These are phyloP conservation scores for Streptanthus diversifolius DNA, from an alignment of 345 rosid genomes.

Conservation along the genomic window DNA sequence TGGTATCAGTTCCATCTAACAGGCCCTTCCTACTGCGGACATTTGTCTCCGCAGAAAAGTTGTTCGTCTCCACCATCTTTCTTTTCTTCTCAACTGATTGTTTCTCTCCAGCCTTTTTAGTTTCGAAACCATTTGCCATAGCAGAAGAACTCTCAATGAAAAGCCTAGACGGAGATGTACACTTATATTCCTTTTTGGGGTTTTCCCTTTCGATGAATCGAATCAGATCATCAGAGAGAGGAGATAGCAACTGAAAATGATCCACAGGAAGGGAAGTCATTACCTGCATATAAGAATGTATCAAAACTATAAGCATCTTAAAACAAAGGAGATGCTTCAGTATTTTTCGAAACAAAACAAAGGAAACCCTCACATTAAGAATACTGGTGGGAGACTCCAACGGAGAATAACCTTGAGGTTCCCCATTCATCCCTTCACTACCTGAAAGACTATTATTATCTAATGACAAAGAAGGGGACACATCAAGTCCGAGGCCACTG, in stretches of 20 bases:
- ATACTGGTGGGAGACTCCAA: slow-evolving; percentile 65
- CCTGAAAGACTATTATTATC: slow-evolving; percentile 76
- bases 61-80: slow-evolving; percentile 45
- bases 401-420: slow-evolving; percentile 42
- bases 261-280: slow-evolving; percentile 69
- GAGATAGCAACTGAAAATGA: slow-evolving; percentile 59
- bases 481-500: slow-evolving; percentile 92
- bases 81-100: slow-evolving; percentile 42
- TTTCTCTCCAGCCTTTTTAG: slow-evolving; percentile 46
- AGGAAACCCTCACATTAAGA: slow-evolving; percentile 50
- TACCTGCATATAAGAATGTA: slow-evolving; percentile 49
- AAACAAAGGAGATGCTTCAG: slow-evolving; percentile 12
- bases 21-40: slow-evolving; percentile 38
- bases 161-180: slow-evolving; percentile 32
- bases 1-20: slow-evolving; percentile 32
- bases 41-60: slow-evolving; percentile 42
- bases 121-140: slow-evolving; percentile 36
- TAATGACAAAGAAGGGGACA: slow-evolving; percentile 77
- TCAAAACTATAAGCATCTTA: slow-evolving; percentile 30
- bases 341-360: slow-evolving; percentile 26
- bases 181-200: slow-evolving; percentile 37
- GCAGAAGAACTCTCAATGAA: slow-evolving; percentile 34
- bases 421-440: slow-evolving; percentile 64
- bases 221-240: slow-evolving; percentile 60
- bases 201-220: slow-evolving; percentile 45